Conservation (phyloP, 2,329 filamentous ascomycete genomes). For the Nannizzia gypsea region DNA sequence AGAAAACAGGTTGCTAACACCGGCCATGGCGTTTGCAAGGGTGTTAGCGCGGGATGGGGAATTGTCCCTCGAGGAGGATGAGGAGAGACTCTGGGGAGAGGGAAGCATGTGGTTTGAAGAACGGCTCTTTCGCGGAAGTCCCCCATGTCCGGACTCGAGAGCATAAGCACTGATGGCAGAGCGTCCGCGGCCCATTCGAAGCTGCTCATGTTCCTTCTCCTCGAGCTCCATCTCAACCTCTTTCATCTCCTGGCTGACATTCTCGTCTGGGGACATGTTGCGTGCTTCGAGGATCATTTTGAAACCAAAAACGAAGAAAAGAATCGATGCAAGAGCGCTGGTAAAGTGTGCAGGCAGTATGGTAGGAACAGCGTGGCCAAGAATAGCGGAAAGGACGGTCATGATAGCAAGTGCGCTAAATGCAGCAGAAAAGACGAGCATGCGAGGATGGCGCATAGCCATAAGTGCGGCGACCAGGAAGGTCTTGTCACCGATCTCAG, state of each 20-base stretch:
- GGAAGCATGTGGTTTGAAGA: constrained; percentile 60
- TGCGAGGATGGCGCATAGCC: constrained; percentile 94
- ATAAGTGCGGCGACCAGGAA: constrained; percentile 95
- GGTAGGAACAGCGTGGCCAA: constrained; percentile 84
- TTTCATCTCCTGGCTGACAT: constrained; percentile 92
- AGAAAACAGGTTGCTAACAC: constrained; percentile 74
- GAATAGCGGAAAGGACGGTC: constrained; percentile 84
- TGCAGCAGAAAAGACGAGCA: constrained; percentile 91
- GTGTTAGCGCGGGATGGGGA: constrained; percentile 39
- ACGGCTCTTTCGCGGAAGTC: constrained; percentile 51
- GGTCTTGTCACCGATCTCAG: constrained; percentile 95
- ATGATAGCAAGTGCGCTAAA: constrained; percentile 83
- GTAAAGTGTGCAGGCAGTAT: constrained; percentile 85
- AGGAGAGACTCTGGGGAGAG: constrained; percentile 69
- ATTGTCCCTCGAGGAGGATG: constrained; percentile 54
- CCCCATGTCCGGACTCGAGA: constrained; percentile 65
- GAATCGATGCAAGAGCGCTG: constrained; percentile 66
- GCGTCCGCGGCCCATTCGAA: constrained; percentile 52
- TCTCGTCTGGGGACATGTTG: constrained; percentile 77
- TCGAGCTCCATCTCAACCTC: constrained; percentile 91
- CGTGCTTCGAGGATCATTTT: constrained; percentile 78
- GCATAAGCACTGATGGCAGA: constrained; percentile 62
- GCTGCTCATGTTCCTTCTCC: constrained; percentile 72
- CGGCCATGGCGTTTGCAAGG: constrained; percentile 41
- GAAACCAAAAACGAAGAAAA: constrained; percentile 83